Evolutionary conservation across 1,284 basidiomycete genomes (phyloP), one percentile per base, ranked within the genome.

Genomic region (Moesziomyces sp.): DNA sequence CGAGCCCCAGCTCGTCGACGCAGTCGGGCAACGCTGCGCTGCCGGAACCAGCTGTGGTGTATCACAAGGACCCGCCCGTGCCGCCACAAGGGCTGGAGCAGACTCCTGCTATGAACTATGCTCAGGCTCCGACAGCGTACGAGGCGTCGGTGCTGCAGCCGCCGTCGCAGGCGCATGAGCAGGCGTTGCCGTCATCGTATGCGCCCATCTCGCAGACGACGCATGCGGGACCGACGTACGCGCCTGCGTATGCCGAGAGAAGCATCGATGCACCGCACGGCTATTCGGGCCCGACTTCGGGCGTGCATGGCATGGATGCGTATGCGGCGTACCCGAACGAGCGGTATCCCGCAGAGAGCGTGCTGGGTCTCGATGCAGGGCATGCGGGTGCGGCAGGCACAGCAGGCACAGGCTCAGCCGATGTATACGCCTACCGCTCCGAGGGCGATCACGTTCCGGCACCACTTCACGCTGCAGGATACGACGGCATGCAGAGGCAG

Each of bases 1-100:
- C 59, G 13, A 56, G 56, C 14, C 42, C 57, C 10, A 52, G 23
- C 5, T 49, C 56, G n/a, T 56, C 66, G n/a, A 28, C 50, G 3
- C 56, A 59, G 35, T 45, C 52, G 23, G 52, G 18, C 16, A 11
- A 52, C 1, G 18, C 45, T 11, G 9, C 59, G 49, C 52, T 44
- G 30, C 28, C 35, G 21, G 55, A 58, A 7, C 11, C 51, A 1
- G 21, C 38, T 3, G n/a, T 13, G 8, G 42, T 26, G 16, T 28
- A 40, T 40, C 11, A 34, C 23, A 53, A 53, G n/a, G 51, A 50
- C 18, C 16, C 38, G 9, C 26, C 34, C 16, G 43, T 5, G 10
- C 19, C 34, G 6, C 21, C 24, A 26, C 1, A 52, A 8, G 26
- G 19, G 7, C 48, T 30, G 21, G 46, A 10, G 8, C 46, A 48